These are phyloP conservation scores for Chionographis japonica DNA, from an alignment of 106 monocot genomes.

Conservation along the genomic window DNA sequence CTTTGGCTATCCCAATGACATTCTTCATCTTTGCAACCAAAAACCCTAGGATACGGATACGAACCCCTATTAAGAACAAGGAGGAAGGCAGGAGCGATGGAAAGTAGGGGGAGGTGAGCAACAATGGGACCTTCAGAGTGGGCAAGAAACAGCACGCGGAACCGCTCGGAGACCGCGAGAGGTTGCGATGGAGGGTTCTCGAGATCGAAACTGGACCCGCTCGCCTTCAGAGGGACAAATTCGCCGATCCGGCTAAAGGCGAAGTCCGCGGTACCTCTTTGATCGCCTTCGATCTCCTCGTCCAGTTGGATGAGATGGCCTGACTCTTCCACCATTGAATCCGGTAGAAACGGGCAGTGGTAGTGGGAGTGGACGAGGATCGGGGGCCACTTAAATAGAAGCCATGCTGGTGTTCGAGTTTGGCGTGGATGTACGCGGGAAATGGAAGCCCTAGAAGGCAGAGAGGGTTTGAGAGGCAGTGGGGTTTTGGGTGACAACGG, in stretches of 20 bases:
- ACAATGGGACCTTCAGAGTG: conserved; percentile 48
- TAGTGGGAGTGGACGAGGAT: no score
- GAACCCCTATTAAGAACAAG: conserved; percentile 6
- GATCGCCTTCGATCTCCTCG: conserved; percentile 72
- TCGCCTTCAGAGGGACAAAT: conserved; percentile 54
- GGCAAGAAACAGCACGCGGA: conserved; percentile 53
- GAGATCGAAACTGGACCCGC: conserved; percentile 48
- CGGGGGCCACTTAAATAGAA: no score
- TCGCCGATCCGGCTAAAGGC: conserved; percentile 74
- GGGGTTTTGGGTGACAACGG: no score
- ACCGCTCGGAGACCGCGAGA: conserved; percentile 54
- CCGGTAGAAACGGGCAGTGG: no score
- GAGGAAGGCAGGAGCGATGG: background rate
- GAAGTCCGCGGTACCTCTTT: conserved; percentile 48
- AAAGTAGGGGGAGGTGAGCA: background rate
- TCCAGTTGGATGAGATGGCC: conserved; percentile 10
- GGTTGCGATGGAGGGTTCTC: conserved; percentile 50
- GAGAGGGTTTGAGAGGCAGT: no score
- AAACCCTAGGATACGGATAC: conserved; percentile 57
- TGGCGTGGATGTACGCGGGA: no score
- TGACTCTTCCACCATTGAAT: background rate
- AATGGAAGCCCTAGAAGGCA: no score
- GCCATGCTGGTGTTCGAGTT: no score
- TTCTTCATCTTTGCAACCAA: conserved; percentile 66
- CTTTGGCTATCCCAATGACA: conserved; percentile 52